Base-by-base conservation (phyloP, 176 grass and related monocot genomes). In the Phyllostachys edulis region DNA sequence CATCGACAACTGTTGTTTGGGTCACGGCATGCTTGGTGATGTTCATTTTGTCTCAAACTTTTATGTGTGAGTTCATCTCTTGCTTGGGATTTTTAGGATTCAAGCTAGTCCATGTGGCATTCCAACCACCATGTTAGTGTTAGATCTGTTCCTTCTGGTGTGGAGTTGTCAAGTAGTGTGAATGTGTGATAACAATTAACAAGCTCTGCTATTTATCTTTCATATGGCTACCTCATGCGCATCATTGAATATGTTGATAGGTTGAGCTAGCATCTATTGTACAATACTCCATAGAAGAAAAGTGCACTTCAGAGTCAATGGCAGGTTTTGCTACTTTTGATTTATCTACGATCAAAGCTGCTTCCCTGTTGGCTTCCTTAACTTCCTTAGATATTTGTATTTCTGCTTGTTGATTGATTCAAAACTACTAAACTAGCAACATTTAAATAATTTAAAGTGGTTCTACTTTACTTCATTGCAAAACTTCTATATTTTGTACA, bases 341-440 rank as follows among this genome's bases (percentile, higher is more conserved):
- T 82, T 84, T 75, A 0, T 80, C 29, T 27, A 21, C 59, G 26
- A 79, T 47, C 47, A 67, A 73, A 21, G 76, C 14, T 47, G 52
- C 71, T 65, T 86, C 1, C 39, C 39, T 78, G 17, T 65, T 40
- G 72, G 34, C 47, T 56, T 41, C 32, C 20, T 40, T 51, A 75
- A 63, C n/a, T 63, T 69, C 37, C 6, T 32, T 71, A 63, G 54
- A 60, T 62, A 5, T 76, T 17, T 79, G n/a, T 82, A 15, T 73
- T 86, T 34, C 54, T 9, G 7, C n/a, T 71, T 68, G 59, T 54
- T 88, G 45, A 67, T 47, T 74, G 71, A 40, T 79, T 40, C 26
- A 80, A 59, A 80, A 56, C 13, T 63, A 63, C 61, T 32, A 63
- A 63, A 63, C 11, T 75, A 79, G 32, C 41, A 27, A 44, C 5